A percentile compares a stretch with the other conserved stretches of the same genome.
phyloP scores from a whole-genome alignment of 75 land plant species.

The Cupressus sempervirens region DNA sequence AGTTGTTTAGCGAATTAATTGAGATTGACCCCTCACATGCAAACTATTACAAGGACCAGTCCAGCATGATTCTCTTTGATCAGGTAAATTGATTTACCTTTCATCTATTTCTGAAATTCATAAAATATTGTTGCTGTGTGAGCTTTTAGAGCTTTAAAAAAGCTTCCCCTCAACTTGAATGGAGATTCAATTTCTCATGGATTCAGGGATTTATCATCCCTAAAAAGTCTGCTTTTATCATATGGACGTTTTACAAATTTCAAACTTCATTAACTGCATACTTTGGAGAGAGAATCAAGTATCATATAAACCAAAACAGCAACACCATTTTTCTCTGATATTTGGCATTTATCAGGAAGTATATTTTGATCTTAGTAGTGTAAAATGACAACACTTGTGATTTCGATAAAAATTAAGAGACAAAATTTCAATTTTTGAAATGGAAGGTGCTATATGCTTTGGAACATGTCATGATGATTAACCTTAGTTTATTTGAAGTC shows the following conservation, averaged over 20 bases:
- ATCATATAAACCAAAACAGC: background rate
- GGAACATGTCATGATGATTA: no score
- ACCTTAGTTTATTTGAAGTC: no score
- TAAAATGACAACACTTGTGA: background rate
- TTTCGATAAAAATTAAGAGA: background rate
- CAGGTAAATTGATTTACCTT: slow-evolving; percentile 40
- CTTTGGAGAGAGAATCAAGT: background rate
- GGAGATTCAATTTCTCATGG: background rate
- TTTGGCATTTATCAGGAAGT: background rate
- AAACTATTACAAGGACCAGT: slow-evolving; percentile 60
- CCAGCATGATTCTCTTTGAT: slow-evolving; percentile 49
- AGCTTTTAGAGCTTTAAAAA: background rate
- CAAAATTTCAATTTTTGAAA: background rate
- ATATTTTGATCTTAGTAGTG: background rate
- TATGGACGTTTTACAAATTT: background rate
- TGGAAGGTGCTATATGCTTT: background rate
- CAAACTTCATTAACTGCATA: background rate
- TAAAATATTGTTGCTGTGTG: background rate
- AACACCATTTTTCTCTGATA: background rate
- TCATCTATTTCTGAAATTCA: background rate
- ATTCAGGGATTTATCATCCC: background rate
- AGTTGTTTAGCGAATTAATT: slow-evolving; percentile 44
- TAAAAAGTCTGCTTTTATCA: background rate
- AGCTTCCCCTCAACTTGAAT: background rate
- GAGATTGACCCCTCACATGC: slow-evolving; percentile 63